These are phyloP conservation scores for Phytophthora palmivora DNA, from an alignment of 352 stramenopile species.

Conservation along the genomic window DNA sequence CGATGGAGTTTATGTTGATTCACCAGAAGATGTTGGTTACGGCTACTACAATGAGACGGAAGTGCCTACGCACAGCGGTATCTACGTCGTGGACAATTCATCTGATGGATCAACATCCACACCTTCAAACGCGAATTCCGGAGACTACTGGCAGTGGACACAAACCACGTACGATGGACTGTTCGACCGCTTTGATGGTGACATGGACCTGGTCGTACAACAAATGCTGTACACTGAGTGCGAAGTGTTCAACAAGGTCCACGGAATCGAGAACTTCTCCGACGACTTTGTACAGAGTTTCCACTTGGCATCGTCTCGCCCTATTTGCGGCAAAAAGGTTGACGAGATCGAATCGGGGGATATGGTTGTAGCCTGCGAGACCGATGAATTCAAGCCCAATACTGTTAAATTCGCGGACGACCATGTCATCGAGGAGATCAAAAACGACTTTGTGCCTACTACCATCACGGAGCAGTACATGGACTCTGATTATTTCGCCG, in stretches of 20 bases:
- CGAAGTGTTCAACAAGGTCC: constrained; percentile 47
- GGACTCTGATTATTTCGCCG: constrained; percentile 29
- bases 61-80: constrained; percentile 15
- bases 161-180: constrained; percentile 55
- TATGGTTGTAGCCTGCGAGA: constrained; percentile 42
- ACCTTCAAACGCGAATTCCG: constrained; percentile 43
- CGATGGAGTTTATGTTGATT: constrained; percentile 11
- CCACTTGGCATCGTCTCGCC: constrained; percentile 47
- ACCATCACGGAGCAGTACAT: constrained; percentile 34
- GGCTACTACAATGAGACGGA: constrained; percentile 25
- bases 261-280: constrained; percentile 50
- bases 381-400: constrained; percentile 45
- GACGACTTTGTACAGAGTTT: constrained; percentile 55
- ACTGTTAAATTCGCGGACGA: constrained; percentile 39
- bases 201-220: constrained; percentile 60
- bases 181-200: constrained; percentile 51
- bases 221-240: constrained; percentile 63
- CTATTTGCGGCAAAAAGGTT: constrained; percentile 51
- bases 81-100: constrained; percentile 28
- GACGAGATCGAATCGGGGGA: constrained; percentile 47
- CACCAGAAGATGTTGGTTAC: constrained; percentile 22
- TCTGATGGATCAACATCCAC: constrained; percentile 22
- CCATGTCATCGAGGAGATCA: constrained; percentile 38
- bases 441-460: constrained; percentile 37
- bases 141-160: constrained; percentile 62